Evolutionary conservation across 2,329 filamentous ascomycete genomes (phyloP), one percentile per base, ranked within the genome.

Genomic region (Geoglossum cookeanum): DNA sequence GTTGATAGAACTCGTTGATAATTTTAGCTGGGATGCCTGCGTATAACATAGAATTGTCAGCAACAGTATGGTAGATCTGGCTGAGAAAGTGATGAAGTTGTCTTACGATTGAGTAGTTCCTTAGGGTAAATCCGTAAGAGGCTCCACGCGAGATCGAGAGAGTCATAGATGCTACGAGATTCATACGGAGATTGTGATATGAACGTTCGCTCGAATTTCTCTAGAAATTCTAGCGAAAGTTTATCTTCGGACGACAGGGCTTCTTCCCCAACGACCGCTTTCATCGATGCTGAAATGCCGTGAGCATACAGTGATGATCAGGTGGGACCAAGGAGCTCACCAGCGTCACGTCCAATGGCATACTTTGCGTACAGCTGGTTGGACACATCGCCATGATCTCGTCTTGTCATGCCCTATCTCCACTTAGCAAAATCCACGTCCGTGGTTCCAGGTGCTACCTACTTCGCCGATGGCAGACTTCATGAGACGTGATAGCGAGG

Each of bases 281-380:
- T 98, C 92, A 98, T 98, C 69, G 89, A 85, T 42, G 94, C 91
- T 72, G 55, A 63, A 55, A 11, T 22, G n/a, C 22, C 22, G 30
- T 53, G 13, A 53, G 17, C 22, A 37, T 13, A 22, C 15, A 27
- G 44, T 4, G 11, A 32, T 52, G 17, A 11, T 32, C 37, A 44
- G 30, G n/a, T 32, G 47, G 29, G 15, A 37, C 30, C 15, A 2
- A 17, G 35, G 15, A 48, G 66, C 70, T 65, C 63, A 73, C 71
- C 73, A 22, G 92, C 92, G 67, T 98, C 92, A 78, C 91, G 90
- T 69, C 92, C 92, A 69, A 98, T 97, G 71, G 92, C 92, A 71
- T 98, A 98, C 75, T 98, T 98, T 74, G 92, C 92, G 71, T 98
- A 98, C 62, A 98, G 80, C 78, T 98, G 92, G 78, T 98, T 98